Base-by-base conservation (phyloP, 202 grass and related monocot species). In the Panicum virgatum region DNA sequence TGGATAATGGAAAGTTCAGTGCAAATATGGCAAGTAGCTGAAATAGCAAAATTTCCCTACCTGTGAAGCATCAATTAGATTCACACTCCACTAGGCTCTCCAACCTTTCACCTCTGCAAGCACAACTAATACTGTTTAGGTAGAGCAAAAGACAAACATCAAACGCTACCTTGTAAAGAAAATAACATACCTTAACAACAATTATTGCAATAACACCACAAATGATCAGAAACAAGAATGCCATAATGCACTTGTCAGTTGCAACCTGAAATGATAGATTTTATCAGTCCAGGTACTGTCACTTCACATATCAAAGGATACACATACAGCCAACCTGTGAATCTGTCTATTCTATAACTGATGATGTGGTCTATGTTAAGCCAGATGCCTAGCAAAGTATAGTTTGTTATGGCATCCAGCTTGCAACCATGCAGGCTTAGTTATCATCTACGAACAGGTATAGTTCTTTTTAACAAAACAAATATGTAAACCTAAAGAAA, bases 161-260 rank as follows among this genome's bases (percentile, higher is more conserved):
- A 40, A 62, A 12, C 2, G 18, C 30, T 67, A 45, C 26, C 54
- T 43, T 54, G 22, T 5, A 38, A 38, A 62, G 51, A 36, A 4
- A 75, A 9, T 39, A 66, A 34, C 83, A 66, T 97, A 98, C 96
- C 96, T 98, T 98, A 46, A 98, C 96, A 83, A 98, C 66, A 66
- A 98, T 91, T 65, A 93, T 86, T 67, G 90, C 87, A 85, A 98
- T 93, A 53, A 94, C 92, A 83, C 92, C 96, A 47, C 86, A 93
- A 44, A 98, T 90, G 74, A 95, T 95, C 48, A 98, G 69, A 77
- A 90, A 88, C 44, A 98, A 45, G 52, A 98, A 91, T 1, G 69
- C 76, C 96, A 98, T 98, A 81, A 98, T 95, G 74, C 96, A 98
- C 85, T 95, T 98, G 82, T 98, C 96, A 70, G 96, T 98, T 64